phyloP scores from a whole-genome alignment of 495 filamentous ascomycete species.

The Trichoderma orchidacearum region DNA sequence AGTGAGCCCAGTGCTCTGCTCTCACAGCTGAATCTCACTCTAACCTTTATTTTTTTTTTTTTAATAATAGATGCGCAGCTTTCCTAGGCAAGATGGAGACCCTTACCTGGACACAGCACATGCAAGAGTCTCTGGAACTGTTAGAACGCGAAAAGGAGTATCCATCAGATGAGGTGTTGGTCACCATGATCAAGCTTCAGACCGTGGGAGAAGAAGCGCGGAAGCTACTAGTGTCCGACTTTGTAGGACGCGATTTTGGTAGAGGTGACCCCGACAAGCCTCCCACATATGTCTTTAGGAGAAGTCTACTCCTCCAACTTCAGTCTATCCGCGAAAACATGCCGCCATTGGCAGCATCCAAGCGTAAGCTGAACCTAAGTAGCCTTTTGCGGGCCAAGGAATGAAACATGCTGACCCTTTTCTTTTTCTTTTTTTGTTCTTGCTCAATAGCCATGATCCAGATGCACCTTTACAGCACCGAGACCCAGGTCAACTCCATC shows the following conservation, averaged over 20 bases:
- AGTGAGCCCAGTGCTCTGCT: not conserved
- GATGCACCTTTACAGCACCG: constrained; percentile 2
- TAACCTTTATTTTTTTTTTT: not conserved
- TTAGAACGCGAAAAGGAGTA: constrained; percentile 28
- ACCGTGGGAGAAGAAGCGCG: constrained; percentile 8
- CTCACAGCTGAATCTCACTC: not conserved
- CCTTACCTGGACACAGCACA: constrained; percentile 34
- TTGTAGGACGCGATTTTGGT: not conserved
- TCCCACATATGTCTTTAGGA: not conserved
- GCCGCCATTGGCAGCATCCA: not conserved
- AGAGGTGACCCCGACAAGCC: not conserved
- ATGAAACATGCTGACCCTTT: not conserved
- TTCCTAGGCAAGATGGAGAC: constrained; percentile 32
- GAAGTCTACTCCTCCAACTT: not conserved
- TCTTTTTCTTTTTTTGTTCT: not conserved
- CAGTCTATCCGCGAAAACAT: not conserved
- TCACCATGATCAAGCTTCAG: constrained; percentile 4
- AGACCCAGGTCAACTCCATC: constrained; percentile 8
- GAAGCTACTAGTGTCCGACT: constrained; percentile 6
- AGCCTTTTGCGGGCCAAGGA: too few species aligned
- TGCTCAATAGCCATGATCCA: not conserved
- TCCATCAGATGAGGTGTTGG: constrained; percentile 27
- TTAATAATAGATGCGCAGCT: constrained; percentile 18
- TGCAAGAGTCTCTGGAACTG: constrained; percentile 33
- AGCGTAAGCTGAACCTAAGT: not conserved